Conservation (phyloP, 2,329 filamentous ascomycete species). For the Nothopassalora personata region DNA sequence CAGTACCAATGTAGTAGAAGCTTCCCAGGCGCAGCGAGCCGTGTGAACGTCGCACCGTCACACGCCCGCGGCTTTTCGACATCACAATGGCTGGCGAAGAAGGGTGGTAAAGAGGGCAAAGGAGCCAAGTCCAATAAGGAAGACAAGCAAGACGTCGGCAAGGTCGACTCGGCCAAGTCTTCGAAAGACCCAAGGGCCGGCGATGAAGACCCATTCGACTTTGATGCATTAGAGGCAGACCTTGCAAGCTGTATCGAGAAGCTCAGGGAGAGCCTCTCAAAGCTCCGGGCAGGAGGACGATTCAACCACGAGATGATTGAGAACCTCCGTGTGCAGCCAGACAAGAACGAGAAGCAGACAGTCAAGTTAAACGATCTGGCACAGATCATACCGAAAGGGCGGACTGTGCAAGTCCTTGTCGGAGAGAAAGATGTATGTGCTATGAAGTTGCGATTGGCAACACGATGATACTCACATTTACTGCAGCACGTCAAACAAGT, state of each 20-base stretch:
- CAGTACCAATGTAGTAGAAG: neutral
- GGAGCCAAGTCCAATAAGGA: constrained; percentile 21
- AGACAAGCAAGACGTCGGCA: constrained; percentile 22
- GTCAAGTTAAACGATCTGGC: constrained; percentile 58
- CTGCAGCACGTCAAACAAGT: constrained; percentile 51
- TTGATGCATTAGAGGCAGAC: constrained; percentile 51
- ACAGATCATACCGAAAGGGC: constrained; percentile 61
- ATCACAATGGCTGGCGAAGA: constrained; percentile 43
- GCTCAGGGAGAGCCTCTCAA: constrained; percentile 57
- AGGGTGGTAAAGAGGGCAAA: constrained; percentile 44
- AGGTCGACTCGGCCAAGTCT: constrained; percentile 18
- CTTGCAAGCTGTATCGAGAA: constrained; percentile 52
- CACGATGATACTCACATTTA: constrained; percentile 1
- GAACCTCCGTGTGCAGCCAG: constrained; percentile 54
- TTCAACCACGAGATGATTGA: constrained; percentile 60
- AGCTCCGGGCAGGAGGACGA: constrained; percentile 57
- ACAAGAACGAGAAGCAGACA: constrained; percentile 47
- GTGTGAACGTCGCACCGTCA: neutral
- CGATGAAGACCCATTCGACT: constrained; percentile 55
- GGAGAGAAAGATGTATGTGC: constrained; percentile 57
- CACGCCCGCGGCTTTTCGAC: constrained; percentile 36
- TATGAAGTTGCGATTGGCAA: neutral
- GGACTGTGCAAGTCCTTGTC: constrained; percentile 57
- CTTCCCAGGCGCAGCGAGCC: neutral
- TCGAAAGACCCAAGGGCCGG: constrained; percentile 26